Conservation (phyloP, 2,329 filamentous ascomycete genomes). For the Septoria linicola region DNA sequence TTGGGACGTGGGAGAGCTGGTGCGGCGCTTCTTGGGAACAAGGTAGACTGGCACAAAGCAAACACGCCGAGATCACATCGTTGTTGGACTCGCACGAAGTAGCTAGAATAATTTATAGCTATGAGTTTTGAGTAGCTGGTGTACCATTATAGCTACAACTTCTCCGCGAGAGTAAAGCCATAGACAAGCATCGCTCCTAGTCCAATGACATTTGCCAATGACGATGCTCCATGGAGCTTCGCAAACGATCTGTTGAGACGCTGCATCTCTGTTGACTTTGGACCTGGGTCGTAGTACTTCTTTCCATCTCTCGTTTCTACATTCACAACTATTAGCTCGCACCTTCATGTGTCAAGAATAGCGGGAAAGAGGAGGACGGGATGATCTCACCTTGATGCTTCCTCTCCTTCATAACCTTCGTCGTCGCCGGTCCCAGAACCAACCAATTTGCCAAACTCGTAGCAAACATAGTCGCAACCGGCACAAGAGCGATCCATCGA, state of each 20-base stretch:
- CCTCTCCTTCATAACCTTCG: slow-evolving; percentile 69
- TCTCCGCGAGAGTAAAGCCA: slow-evolving; percentile 69
- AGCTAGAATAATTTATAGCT: too few relatives aligned
- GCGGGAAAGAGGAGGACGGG: not conserved
- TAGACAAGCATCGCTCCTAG: slow-evolving; percentile 72
- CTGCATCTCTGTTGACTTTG: slow-evolving; percentile 82
- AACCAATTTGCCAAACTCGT: slow-evolving; percentile 69
- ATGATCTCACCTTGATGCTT: slow-evolving; percentile 69
- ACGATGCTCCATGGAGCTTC: slow-evolving; percentile 76
- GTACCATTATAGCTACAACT: slow-evolving; percentile 44
- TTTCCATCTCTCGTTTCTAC: slow-evolving; percentile 83
- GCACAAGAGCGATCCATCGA: slow-evolving; percentile 63
- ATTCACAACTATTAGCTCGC: not conserved
- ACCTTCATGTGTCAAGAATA: too few relatives aligned
- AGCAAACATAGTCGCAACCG: slow-evolving; percentile 68
- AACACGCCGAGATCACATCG: too few relatives aligned
- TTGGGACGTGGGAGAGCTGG: too few relatives aligned
- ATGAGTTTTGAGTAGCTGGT: too few relatives aligned
- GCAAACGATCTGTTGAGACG: slow-evolving; percentile 76
- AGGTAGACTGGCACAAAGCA: too few relatives aligned
- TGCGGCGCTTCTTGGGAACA: too few relatives aligned
- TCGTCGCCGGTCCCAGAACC: slow-evolving; percentile 73
- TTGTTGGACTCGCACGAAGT: too few relatives aligned
- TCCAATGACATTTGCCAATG: slow-evolving; percentile 71
- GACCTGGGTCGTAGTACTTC: slow-evolving; percentile 73